A percentile compares a stretch with the other conserved stretches of the same genome.
Conservation (phyloP, 768 basidiomycete genomes). For the Trametes cingulata region DNA sequence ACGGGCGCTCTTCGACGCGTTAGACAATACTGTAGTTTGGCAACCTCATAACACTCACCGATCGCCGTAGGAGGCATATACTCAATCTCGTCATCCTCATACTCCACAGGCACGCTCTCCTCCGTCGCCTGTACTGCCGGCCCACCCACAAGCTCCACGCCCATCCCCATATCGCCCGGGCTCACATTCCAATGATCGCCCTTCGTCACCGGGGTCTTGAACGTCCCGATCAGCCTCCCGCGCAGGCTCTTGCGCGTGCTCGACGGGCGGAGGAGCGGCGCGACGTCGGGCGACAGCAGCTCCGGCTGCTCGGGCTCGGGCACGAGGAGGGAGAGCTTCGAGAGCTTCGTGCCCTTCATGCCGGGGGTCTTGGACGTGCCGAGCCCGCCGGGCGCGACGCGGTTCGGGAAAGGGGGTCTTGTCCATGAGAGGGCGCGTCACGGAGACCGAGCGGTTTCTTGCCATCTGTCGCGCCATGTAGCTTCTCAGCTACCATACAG, state of each 20-base stretch:
- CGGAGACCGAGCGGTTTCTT: constrained; percentile 28
- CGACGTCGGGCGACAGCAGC: constrained; percentile 31
- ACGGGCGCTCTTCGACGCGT: constrained; percentile 38
- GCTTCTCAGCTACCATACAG: not conserved
- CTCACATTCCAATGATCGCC: constrained; percentile 80
- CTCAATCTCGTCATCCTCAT: constrained; percentile 50
- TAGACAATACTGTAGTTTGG: not conserved
- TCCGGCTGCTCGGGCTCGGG: constrained; percentile 27
- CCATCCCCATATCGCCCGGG: constrained; percentile 54
- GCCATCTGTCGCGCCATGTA: constrained; percentile 16
- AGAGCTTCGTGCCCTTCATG: constrained; percentile 33
- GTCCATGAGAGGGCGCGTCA: constrained; percentile 59
- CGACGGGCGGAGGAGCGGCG: constrained; percentile 57
- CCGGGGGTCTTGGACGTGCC: constrained; percentile 35
- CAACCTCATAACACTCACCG: constrained; percentile 35
- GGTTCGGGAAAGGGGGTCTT: constrained; percentile 80
- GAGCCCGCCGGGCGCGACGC: constrained; percentile 36
- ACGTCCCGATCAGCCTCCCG: constrained; percentile 50
- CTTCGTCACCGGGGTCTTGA: constrained; percentile 66
- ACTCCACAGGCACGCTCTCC: constrained; percentile 21
- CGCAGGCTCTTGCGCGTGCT: constrained; percentile 67
- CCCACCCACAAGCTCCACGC: constrained; percentile 24
- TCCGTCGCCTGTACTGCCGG: constrained; percentile 30
- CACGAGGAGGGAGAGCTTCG: constrained; percentile 39
- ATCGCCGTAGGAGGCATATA: constrained; percentile 55